phyloP scores from a whole-genome alignment of 192 early-diverging fungal species.

The Coemansia sp. region DNA sequence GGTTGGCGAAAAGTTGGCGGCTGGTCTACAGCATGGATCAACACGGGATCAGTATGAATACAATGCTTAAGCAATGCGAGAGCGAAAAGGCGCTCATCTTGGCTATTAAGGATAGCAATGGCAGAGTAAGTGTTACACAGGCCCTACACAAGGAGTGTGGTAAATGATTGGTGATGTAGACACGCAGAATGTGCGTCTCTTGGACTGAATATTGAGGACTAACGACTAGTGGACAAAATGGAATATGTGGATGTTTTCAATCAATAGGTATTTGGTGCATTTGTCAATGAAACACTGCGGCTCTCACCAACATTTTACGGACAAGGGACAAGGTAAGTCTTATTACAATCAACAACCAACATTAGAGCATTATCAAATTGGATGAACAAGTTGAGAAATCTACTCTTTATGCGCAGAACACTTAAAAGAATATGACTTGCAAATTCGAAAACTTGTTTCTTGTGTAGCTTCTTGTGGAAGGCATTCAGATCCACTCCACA shows the following conservation, averaged over 20 bases:
- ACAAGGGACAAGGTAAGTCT: constrained; percentile 72
- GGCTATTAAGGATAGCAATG: constrained; percentile 64
- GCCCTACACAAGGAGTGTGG: not conserved
- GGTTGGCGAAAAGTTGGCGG: constrained; percentile 73
- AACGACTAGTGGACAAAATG: not conserved
- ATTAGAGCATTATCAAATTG: not conserved
- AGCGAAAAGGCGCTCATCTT: constrained; percentile 68
- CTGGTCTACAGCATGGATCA: constrained; percentile 91
- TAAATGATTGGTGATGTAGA: not conserved
- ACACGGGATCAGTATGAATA: constrained; percentile 87
- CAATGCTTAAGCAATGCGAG: constrained; percentile 68
- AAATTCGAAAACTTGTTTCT: not conserved
- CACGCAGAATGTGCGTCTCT: not conserved
- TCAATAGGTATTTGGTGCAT: constrained; percentile 76
- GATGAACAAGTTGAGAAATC: no score
- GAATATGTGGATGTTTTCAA: not conserved
- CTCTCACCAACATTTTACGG: constrained; percentile 71
- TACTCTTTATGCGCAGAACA: no score
- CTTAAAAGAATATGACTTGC: no score
- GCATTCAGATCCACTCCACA: constrained; percentile 41
- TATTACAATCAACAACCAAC: not conserved
- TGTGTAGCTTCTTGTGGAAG: constrained; percentile 71
- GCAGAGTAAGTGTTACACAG: constrained; percentile 21
- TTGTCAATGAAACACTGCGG: constrained; percentile 65
- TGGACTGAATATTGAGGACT: not conserved